phyloP scores from a whole-genome alignment of 352 stramenopile genomes.

The Nothophytophthora sp. region DNA sequence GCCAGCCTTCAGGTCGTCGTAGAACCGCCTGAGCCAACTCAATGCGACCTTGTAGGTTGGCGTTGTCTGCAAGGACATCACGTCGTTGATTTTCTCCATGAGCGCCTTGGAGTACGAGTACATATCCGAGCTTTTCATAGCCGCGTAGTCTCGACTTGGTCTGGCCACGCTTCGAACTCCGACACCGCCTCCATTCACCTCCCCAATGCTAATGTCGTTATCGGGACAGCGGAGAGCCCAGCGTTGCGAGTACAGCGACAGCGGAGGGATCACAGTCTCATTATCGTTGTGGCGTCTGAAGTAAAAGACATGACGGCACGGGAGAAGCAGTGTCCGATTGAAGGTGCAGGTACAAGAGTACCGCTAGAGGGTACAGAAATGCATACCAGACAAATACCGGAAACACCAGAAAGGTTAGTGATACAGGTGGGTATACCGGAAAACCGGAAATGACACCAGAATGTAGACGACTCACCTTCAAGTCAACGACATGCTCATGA shows the following conservation, averaged over 20 bases:
- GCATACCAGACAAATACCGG: background rate
- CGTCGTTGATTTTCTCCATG: slow-evolving; percentile 3
- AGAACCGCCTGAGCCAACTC: slow-evolving; percentile 9
- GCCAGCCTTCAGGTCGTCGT: background rate
- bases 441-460: background rate
- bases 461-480: background rate
- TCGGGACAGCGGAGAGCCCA: slow-evolving; percentile 2
- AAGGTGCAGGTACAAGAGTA: slow-evolving; percentile 9
- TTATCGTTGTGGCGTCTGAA: background rate
- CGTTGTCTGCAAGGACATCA: slow-evolving; percentile 13
- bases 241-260: background rate
- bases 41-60: slow-evolving; percentile 3
- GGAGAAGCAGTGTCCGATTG: slow-evolving; percentile 3
- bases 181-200: background rate
- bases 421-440: background rate
- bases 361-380: background rate
- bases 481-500: background rate
- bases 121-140: background rate
- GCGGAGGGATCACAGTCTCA: slow-evolving; percentile 4
- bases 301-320: slow-evolving; percentile 10
- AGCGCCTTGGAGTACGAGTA: slow-evolving; percentile 1
- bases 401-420: too few relatives aligned
- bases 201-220: slow-evolving; percentile 7
- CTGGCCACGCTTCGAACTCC: background rate
- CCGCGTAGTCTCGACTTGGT: background rate